phyloP scores from a whole-genome alignment of 2,329 filamentous ascomycete species.

The Parascedosporium putredinis region DNA sequence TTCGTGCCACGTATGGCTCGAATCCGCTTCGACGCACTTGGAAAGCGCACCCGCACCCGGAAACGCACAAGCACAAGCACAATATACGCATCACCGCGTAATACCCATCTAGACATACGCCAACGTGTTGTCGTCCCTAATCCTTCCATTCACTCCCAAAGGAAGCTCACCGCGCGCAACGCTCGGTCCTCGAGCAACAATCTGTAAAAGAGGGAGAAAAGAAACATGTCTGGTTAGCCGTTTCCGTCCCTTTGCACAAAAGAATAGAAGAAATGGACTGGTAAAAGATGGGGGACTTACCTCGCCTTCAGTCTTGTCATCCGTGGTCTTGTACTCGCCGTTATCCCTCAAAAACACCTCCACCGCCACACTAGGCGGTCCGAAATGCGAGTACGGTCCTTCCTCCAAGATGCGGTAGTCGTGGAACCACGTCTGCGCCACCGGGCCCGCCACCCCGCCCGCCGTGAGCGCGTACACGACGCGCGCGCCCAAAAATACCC shows the following conservation, averaged over 20 bases:
- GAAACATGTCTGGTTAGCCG: not conserved
- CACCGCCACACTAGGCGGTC: conserved; percentile 66
- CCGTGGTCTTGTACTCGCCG: conserved; percentile 48
- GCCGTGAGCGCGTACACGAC: conserved; percentile 79
- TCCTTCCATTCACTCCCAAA: conserved; percentile 52
- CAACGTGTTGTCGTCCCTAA: conserved; percentile 65
- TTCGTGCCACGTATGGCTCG: no score
- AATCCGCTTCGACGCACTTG: no score
- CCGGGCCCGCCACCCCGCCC: conserved; percentile 73
- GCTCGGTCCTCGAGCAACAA: conserved; percentile 61
- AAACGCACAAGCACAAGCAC: not conserved
- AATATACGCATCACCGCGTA: no score
- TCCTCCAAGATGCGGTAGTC: conserved; percentile 58
- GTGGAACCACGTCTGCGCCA: conserved; percentile 78
- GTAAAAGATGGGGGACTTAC: conserved; percentile 30
- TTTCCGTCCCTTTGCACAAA: conserved; percentile 8
- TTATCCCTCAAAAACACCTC: conserved; percentile 67
- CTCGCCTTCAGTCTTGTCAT: conserved; percentile 51
- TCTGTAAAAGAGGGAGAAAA: conserved; percentile 35
- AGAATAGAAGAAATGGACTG: not conserved
- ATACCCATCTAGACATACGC: conserved; percentile 43
- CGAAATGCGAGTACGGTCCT: conserved; percentile 57
- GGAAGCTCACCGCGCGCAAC: conserved; percentile 58
- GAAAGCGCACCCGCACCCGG: not conserved
- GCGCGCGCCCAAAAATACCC: conserved; percentile 69